These are phyloP conservation scores for Cairneyella variabilis DNA, from an alignment of 495 filamentous ascomycete genomes.

Conservation along the genomic window DNA sequence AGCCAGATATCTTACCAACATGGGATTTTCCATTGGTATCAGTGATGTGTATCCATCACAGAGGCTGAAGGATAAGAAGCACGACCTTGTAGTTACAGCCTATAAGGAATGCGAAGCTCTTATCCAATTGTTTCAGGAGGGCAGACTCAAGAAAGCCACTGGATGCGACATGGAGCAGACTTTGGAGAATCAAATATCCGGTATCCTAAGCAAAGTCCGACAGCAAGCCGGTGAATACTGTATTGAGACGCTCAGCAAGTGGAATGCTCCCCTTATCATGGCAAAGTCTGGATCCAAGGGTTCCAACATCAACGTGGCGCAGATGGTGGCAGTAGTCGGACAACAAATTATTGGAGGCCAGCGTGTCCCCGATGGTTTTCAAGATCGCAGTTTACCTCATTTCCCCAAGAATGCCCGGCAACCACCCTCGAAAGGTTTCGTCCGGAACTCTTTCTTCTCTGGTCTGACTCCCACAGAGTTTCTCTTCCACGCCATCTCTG, in stretches of 20 bases:
- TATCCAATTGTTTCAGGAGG: slow-evolving; percentile 74
- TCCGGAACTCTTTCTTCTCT: slow-evolving; percentile 94
- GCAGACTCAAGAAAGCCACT: slow-evolving; percentile 74
- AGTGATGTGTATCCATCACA: slow-evolving; percentile 83
- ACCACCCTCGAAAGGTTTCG: slow-evolving; percentile 93
- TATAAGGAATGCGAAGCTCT: slow-evolving; percentile 79
- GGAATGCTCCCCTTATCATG: slow-evolving; percentile 95
- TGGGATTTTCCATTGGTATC: slow-evolving; percentile 95
- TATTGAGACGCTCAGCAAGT: slow-evolving; percentile 81
- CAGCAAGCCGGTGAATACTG: slow-evolving; percentile 87
- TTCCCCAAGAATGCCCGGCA: slow-evolving; percentile 90
- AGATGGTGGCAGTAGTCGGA: slow-evolving; percentile 97
- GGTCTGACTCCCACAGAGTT: slow-evolving; percentile 90
- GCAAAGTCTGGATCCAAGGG: slow-evolving; percentile 94
- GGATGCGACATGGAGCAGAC: slow-evolving; percentile 91
- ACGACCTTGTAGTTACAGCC: slow-evolving; percentile 68
- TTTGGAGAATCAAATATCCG: slow-evolving; percentile 84
- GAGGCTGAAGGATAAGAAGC: slow-evolving; percentile 64
- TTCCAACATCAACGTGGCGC: slow-evolving; percentile 95
- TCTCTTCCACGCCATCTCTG: slow-evolving; percentile 96
- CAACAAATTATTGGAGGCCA: slow-evolving; percentile 95
- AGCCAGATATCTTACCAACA: slow-evolving; percentile 80
- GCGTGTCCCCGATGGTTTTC: slow-evolving; percentile 94
- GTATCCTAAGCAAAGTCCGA: slow-evolving; percentile 86
- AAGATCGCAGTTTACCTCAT: slow-evolving; percentile 90